Conservation (phyloP, 768 basidiomycete genomes). For the Tremella fuciformis region DNA sequence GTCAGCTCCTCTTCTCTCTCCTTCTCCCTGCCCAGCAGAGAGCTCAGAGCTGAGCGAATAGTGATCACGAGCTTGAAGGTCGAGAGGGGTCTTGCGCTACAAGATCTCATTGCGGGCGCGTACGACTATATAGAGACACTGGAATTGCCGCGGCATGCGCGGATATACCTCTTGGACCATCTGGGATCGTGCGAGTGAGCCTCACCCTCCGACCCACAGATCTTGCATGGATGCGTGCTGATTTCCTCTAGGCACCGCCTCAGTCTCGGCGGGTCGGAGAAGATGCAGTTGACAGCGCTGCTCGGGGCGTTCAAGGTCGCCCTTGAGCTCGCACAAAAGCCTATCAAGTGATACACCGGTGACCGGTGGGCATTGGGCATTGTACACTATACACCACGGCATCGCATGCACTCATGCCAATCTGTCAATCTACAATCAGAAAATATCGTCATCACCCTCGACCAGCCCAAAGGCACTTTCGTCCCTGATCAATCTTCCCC, state of each 20-base stretch:
- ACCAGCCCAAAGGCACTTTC: slow-evolving; percentile 40
- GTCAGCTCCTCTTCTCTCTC: slow-evolving; percentile 36
- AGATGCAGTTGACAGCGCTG: slow-evolving; percentile 86
- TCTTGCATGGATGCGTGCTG: not conserved
- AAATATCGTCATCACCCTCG: slow-evolving; percentile 30
- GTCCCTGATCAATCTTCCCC: slow-evolving; percentile 39
- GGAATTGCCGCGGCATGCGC: slow-evolving; percentile 78
- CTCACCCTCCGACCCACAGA: not conserved
- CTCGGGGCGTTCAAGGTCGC: slow-evolving; percentile 90
- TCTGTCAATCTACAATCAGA: not conserved
- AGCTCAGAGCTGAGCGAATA: slow-evolving; percentile 49
- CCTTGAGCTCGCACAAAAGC: slow-evolving; percentile 60
- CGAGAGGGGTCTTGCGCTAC: slow-evolving; percentile 88
- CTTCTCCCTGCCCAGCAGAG: not conserved
- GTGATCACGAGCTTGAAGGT: slow-evolving; percentile 84
- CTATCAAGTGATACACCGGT: no score
- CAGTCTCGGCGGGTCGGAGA: slow-evolving; percentile 88
- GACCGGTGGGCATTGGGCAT: no score
- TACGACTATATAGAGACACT: slow-evolving; percentile 86
- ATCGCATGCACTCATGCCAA: no score
- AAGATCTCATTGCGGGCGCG: slow-evolving; percentile 86
- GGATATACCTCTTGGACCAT: slow-evolving; percentile 86
- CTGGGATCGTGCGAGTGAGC: slow-evolving; percentile 93
- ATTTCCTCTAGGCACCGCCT: slow-evolving; percentile 74
- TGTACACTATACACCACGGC: no score